Conservation (phyloP, 495 filamentous ascomycete species). For the Aspergillus haitiensis region DNA sequence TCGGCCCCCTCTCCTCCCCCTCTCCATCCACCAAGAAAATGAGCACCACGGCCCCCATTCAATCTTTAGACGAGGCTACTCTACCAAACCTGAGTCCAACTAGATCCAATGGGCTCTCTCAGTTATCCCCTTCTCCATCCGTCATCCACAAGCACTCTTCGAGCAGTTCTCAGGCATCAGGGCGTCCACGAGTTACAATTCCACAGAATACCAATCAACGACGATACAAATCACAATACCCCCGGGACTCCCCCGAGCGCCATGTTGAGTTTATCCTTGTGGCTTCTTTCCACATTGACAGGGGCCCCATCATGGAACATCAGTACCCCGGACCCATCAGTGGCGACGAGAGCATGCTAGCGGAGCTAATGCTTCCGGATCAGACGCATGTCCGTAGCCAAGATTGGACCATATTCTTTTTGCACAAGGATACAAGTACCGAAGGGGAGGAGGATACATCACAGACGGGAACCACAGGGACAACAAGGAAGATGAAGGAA, state of each 20-base stretch:
- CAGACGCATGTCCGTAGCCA: conserved; percentile 93
- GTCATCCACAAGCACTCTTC: conserved; percentile 54
- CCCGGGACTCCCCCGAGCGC: conserved; percentile 71
- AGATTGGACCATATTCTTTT: conserved; percentile 99
- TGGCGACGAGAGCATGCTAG: conserved; percentile 96
- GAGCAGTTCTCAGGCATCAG: conserved; percentile 45
- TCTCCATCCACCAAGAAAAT: conserved; percentile 32
- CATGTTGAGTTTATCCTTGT: conserved; percentile 99
- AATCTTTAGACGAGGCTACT: conserved; percentile 43
- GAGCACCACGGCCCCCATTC: conserved; percentile 46
- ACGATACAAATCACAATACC: conserved; percentile 80
- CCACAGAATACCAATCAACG: conserved; percentile 37
- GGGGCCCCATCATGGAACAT: conserved; percentile 96
- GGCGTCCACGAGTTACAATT: conserved; percentile 35
- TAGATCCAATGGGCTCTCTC: conserved; percentile 54
- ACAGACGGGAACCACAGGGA: conserved; percentile 31
- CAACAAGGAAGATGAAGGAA: conserved; percentile 57
- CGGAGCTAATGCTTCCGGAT: conserved; percentile 97
- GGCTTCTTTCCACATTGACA: conserved; percentile 94
- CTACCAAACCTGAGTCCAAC: conserved; percentile 49
- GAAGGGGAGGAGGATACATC: conserved; percentile 68
- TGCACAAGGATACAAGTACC: conserved; percentile 88
- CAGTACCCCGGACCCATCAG: conserved; percentile 93
- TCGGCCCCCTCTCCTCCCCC: conserved; percentile 8
- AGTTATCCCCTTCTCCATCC: conserved; percentile 53